Percentiles rank a stretch among this genome's conserved stretches.
phyloP scores from a whole-genome alignment of 352 stramenopile genomes.

The Phytopythium boreale region DNA sequence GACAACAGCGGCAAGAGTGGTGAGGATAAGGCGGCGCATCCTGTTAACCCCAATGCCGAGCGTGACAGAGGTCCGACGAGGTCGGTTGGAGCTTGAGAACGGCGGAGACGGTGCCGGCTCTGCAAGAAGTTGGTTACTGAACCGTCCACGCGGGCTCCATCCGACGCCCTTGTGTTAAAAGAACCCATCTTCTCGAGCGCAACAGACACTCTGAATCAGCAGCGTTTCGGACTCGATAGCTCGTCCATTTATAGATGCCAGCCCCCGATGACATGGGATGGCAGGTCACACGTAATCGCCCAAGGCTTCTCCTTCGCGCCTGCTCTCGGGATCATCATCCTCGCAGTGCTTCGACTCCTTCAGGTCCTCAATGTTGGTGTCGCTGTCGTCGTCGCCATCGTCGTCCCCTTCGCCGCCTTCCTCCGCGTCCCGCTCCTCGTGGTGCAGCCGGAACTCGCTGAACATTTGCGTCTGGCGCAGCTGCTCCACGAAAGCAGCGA shows the following conservation, averaged over 20 bases:
- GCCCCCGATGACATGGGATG: too few relatives aligned
- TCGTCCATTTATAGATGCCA: too few relatives aligned
- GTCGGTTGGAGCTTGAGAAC: background rate
- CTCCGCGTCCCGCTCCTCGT: constrained; percentile 28
- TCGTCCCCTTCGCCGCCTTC: constrained; percentile 28
- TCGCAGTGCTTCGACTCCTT: background rate
- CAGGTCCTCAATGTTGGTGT: constrained; percentile 9
- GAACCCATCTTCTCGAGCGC: too few relatives aligned
- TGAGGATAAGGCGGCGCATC: background rate
- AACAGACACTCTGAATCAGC: too few relatives aligned
- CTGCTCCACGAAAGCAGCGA: constrained; percentile 53
- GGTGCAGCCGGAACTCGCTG: constrained; percentile 57
- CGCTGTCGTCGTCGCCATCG: constrained; percentile 19
- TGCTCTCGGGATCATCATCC: background rate
- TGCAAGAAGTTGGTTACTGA: too few relatives aligned
- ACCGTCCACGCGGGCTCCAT: too few relatives aligned
- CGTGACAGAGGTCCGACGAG: too few relatives aligned
- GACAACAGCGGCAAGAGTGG: background rate
- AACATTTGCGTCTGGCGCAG: constrained; percentile 87
- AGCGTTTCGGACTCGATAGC: too few relatives aligned
- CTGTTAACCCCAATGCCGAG: background rate
- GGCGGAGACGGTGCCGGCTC: too few relatives aligned
- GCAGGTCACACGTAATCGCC: background rate
- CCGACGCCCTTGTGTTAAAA: too few relatives aligned
- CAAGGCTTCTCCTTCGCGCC: background rate